Percentiles rank a stretch among this genome's conserved stretches.
phyloP scores from a whole-genome alignment of 495 filamentous ascomycete genomes.

The Cercophora newfieldiana region DNA sequence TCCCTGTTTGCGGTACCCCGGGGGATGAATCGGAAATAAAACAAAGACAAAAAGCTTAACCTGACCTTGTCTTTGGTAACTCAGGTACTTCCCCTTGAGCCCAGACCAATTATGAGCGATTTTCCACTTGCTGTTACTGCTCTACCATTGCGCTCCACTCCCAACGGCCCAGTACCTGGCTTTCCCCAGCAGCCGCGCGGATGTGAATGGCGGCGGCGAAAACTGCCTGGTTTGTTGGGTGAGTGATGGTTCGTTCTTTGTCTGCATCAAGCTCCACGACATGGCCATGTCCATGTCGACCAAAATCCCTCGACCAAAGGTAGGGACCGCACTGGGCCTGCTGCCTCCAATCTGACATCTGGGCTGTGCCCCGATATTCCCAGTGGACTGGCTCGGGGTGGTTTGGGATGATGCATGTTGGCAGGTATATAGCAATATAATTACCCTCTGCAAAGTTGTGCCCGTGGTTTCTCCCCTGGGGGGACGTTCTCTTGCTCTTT shows the following conservation, averaged over 20 bases:
- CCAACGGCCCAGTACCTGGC: background rate
- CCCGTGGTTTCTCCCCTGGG: no score
- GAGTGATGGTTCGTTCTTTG: no score
- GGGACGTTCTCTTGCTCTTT: no score
- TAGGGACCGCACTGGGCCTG: no score
- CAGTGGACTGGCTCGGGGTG: no score
- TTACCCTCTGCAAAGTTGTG: no score
- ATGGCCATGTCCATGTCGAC: background rate
- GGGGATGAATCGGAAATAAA: background rate
- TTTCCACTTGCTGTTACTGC: constrained; percentile 24
- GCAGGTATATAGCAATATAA: no score
- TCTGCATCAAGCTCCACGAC: background rate
- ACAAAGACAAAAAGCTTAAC: constrained; percentile 13
- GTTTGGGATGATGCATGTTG: no score
- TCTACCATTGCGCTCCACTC: constrained; percentile 8
- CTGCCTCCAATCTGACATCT: no score
- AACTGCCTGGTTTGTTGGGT: no score
- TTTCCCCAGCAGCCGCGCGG: background rate
- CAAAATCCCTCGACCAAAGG: background rate
- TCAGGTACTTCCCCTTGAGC: background rate
- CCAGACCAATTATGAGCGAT: constrained; percentile 27
- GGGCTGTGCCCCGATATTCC: no score
- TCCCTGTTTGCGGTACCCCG: background rate
- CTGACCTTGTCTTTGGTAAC: constrained; percentile 11
- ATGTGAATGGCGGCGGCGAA: background rate